Evolutionary conservation across 768 basidiomycete species (phyloP).

Genomic region (Tylopilus balloui): DNA sequence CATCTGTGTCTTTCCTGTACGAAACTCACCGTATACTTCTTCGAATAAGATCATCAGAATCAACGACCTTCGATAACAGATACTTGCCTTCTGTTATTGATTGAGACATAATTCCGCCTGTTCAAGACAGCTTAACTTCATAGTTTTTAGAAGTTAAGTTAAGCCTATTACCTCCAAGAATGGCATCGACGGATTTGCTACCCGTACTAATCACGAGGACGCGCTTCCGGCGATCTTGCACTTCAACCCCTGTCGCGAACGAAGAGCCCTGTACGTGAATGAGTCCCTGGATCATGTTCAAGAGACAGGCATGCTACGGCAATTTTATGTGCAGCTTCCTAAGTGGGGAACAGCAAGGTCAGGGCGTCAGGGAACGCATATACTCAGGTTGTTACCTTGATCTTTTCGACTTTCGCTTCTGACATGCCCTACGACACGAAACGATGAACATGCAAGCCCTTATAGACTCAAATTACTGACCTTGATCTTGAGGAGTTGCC

Average conservation of each 20-base stretch:
- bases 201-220: slow-evolving; percentile 88
- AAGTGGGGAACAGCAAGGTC: not conserved
- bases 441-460: not conserved
- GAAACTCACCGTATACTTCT: slow-evolving; percentile 90
- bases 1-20: slow-evolving; percentile 94
- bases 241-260: slow-evolving; percentile 86
- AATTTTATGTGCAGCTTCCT: slow-evolving; percentile 91
- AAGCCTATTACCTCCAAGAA: slow-evolving; percentile 67
- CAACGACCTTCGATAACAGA: not conserved
- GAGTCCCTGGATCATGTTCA: not conserved
- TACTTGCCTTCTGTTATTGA: slow-evolving; percentile 82
- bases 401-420: slow-evolving; percentile 96
- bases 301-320: slow-evolving; percentile 40
- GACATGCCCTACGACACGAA: slow-evolving; percentile 70
- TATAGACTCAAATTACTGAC: slow-evolving; percentile 35
- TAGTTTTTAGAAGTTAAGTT: not conserved
- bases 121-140: not conserved
- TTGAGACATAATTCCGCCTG: slow-evolving; percentile 88
- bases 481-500: slow-evolving; percentile 92
- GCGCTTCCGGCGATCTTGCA: slow-evolving; percentile 79
- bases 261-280: slow-evolving; percentile 65
- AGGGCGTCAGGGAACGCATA: slow-evolving; percentile 5
- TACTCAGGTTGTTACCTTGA: slow-evolving; percentile 55
- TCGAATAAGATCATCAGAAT: not conserved
- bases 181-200: slow-evolving; percentile 84